Base-by-base conservation (phyloP, 2,329 filamentous ascomycete species). In the Penicillium polonicum region DNA sequence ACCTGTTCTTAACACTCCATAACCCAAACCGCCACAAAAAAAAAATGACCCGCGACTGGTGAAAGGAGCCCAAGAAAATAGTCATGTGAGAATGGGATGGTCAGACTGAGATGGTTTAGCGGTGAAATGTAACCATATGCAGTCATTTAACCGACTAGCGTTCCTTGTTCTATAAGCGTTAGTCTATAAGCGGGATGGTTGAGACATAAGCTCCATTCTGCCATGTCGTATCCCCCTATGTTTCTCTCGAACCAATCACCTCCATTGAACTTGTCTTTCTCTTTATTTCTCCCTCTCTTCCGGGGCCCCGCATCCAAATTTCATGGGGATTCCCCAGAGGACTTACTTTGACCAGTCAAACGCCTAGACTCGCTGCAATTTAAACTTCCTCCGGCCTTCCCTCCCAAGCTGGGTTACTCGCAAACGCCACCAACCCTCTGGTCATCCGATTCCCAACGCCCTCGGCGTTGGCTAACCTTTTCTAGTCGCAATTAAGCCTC, bases 231-330 rank as follows among this genome's bases (percentile, higher is more conserved):
- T 38, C 21, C n/a, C 36, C 17, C 5, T 48, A 9, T 27, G 4
- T 8, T 29, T 42, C 17, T 17, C 12, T 49, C 4, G 19, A 10
- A 7, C 35, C 48, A 29, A 50, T 41, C 48, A 31, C 2, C 17
- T 17, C 25, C 21, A 31, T 29, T 29, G 17, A 25, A 48, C 46
- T 31, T 19, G 4, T 15, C 2, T n/a, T 44, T 33, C 13, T 31
- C 10, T 23, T 15, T 5, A 33, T 31, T 43, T 33, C 38, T 43
- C 19, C 13, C n/a, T 27, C 36, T 42, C 15, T 7, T 31, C 29
- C 12, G 49, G 49, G 49, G 49, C 49, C 49, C 49, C 49, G 49
- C 49, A 51, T 49, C 46, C 33, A 49, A 15, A 27, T 27, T 38
- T 35, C 15, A 25, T n/a, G 29, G 45, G 45, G 45, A 41, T 31